Evolutionary conservation across 805 yeast species (phyloP).

Genomic region (Metschnikowia lunata): DNA sequence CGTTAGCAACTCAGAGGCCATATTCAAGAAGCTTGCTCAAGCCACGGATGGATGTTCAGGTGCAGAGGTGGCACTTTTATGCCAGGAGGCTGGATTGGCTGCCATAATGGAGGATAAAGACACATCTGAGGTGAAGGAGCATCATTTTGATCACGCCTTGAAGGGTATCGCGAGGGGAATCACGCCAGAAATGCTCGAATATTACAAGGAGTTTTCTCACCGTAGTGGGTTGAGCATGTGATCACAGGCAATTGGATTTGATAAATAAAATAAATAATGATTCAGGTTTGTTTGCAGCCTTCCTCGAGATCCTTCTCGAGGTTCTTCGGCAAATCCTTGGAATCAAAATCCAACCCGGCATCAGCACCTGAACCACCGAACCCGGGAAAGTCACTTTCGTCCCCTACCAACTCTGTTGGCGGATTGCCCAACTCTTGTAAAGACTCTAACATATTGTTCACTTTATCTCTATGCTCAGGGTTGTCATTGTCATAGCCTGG

Average conservation of each 20-base stretch:
- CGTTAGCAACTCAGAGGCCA: constrained; percentile 37
- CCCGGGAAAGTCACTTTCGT: constrained; percentile 44
- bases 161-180: constrained; percentile 70
- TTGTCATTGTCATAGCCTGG: constrained; percentile 54
- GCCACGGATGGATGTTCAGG: constrained; percentile 92
- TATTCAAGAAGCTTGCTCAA: constrained; percentile 50
- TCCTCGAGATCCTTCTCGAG: constrained; percentile 52
- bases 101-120: constrained; percentile 79
- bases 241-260: neutral
- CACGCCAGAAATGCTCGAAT: constrained; percentile 77
- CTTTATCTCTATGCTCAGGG: constrained; percentile 41
- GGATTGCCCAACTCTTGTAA: constrained; percentile 76
- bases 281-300: constrained; percentile 46
- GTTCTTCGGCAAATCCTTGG: constrained; percentile 52
- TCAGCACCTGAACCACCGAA: constrained; percentile 39
- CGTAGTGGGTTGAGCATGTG: constrained; percentile 31
- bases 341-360: constrained; percentile 43
- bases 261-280: neutral
- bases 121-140: constrained; percentile 48
- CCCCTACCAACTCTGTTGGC: constrained; percentile 69
- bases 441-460: constrained; percentile 58
- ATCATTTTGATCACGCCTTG: constrained; percentile 73
- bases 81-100: constrained; percentile 94
- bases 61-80: constrained; percentile 85
- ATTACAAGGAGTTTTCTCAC: constrained; percentile 55